phyloP scores from a whole-genome alignment of 306 rosid genomes.

The Argentina anserina region DNA sequence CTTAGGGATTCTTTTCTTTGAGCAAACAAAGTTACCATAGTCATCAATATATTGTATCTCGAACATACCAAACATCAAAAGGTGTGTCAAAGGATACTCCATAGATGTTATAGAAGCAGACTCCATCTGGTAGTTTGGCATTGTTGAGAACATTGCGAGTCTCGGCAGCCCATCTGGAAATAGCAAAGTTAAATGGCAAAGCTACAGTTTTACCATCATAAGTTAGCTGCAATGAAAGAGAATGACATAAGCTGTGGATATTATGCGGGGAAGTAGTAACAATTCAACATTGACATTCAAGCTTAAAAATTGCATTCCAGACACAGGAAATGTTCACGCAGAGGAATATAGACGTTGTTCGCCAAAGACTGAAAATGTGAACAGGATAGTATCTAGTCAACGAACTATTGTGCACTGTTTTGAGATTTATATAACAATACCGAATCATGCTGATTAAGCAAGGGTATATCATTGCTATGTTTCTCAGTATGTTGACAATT shows the following conservation, averaged over 20 bases:
- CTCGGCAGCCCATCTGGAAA: slow-evolving; percentile 65
- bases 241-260: slow-evolving; percentile 23
- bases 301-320: background rate
- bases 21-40: background rate
- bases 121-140: slow-evolving; percentile 71
- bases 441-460: background rate
- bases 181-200: slow-evolving; percentile 69
- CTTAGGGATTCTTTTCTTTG: background rate
- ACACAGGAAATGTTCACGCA: background rate
- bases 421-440: background rate
- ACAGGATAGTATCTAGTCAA: background rate
- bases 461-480: background rate
- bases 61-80: slow-evolving; percentile 80
- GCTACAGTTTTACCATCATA: slow-evolving; percentile 58
- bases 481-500: background rate
- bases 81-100: slow-evolving; percentile 79
- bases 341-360: background rate
- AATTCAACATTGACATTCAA: background rate
- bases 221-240: slow-evolving; percentile 52
- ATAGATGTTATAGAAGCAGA: slow-evolving; percentile 79
- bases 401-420: background rate
- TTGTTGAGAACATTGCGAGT: slow-evolving; percentile 55
- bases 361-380: background rate
- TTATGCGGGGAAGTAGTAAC: background rate
- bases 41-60: slow-evolving; percentile 20